Percentiles rank a stretch among this genome's conserved stretches.
Conservation (phyloP, 1,139 yeast genomes). For the Geotrichum reessii region DNA sequence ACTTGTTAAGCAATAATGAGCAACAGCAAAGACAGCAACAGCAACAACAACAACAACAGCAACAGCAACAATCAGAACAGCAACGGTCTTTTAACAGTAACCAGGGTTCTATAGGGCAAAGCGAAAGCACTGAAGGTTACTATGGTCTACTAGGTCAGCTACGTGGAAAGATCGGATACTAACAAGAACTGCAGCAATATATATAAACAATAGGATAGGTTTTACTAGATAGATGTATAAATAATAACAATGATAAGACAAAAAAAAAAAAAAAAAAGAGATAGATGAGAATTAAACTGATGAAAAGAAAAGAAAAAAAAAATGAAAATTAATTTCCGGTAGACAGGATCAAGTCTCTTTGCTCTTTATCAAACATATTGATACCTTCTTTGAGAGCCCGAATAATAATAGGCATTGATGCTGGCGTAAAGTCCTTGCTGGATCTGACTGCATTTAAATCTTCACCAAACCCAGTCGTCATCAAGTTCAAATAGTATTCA, state of each 20-base stretch:
- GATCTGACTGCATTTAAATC: conserved; percentile 37
- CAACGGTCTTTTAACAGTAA: not conserved
- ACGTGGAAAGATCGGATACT: conserved; percentile 24
- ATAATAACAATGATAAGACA: not conserved
- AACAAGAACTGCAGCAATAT: not conserved
- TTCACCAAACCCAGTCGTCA: conserved; percentile 36
- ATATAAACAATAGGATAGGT: not conserved
- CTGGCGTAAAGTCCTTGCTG: conserved; percentile 36
- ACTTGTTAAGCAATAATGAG: conserved; percentile 14
- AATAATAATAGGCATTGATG: conserved; percentile 34
- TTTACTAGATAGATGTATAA: not conserved
- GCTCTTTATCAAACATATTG: conserved; percentile 36
- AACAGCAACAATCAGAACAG: not conserved
- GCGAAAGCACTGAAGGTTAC: conserved; percentile 15
- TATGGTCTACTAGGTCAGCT: conserved; percentile 25
- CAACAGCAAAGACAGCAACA: conserved; percentile 10
- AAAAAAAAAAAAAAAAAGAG: not conserved
- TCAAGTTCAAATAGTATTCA: conserved; percentile 32
- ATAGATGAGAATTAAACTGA: not conserved
- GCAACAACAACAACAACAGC: not conserved
- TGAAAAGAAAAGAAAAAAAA: not conserved
- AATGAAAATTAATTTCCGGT: not conserved
- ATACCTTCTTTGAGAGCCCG: conserved; percentile 38
- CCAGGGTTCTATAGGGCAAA: not conserved
- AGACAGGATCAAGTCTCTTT: conserved; percentile 25